Evolutionary conservation across 129 eudicot species (phyloP), one percentile per base, ranked within the genome.

Genomic region (Cynara cardunculus): DNA sequence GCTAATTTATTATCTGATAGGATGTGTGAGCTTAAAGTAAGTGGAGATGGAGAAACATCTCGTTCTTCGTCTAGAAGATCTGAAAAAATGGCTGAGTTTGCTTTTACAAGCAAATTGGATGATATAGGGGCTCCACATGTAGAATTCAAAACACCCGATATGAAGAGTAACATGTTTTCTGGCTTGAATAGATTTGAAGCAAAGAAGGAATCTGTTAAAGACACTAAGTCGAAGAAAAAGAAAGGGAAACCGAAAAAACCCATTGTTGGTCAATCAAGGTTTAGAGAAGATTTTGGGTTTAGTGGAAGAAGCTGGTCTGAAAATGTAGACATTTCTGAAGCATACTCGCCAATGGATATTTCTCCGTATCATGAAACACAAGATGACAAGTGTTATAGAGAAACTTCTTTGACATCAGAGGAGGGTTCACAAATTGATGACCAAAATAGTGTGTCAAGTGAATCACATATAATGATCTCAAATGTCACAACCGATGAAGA

Each of bases 291-390:
- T 22, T 86, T 32, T 59, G 72, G 83, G 61, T 67, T 82, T 10
- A 73, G 68, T n/a, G 61, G 79, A 62, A 77, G 77, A 25, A 85
- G 70, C 80, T 76, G 67, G 9, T 76, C 62, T 18, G 84, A 83
- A 75, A 70, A 72, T 80, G 8, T 67, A 2, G 92, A 95, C 7
- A 69, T 84, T 35, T 90, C 67, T 65, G 92, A 91, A 70, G 79
- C 89, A 13, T 93, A 88, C 80, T 93, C 94, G 0, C 97, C 97
- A 0, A 91, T 93, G 97, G 94, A 94, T 76, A 69, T 90, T 80
- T 91, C 96, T 71, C 95, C 91, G 3, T 95, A 83, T 84, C 89
- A 76, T 27, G 95, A 91, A 78, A 87, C 78, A 31, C 53, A 65
- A 27, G 87, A 81, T 26, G 89, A 81, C 41, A 69, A 22, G 66